Base-by-base conservation (phyloP, 768 basidiomycete genomes). In the Coprinellus aureogranulatus region DNA sequence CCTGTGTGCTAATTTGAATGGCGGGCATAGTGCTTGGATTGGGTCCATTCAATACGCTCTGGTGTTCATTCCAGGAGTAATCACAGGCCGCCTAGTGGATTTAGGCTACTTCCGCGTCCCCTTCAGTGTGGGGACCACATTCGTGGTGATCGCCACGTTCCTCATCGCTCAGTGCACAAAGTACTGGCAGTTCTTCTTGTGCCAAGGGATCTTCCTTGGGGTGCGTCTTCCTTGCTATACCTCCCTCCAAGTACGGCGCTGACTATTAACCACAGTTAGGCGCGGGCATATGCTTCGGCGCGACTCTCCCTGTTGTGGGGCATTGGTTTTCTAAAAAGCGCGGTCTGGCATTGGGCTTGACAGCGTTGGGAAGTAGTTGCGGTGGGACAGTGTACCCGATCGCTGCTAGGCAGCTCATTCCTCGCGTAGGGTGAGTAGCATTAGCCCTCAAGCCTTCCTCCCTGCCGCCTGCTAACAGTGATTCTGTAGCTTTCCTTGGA, bases 11-110 rank as follows among this genome's bases (percentile, higher is more conserved):
- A 11, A 55, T 20, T 27, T 42, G 34, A 14, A 14, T 34, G 34
- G 34, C n/a, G n/a, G 58, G 51, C n/a, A 23, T 59, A 90, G 89
- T 45, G 82, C 89, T 42, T 92, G 89, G 89, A 91, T 92, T 31
- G 89, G 90, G 4, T 91, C 89, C 0, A 72, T 86, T 23, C 59
- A 84, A 79, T 80, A 81, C 65, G 71, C 82, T 27, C 69, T 81
- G 1, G 63, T 77, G 18, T 81, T 83, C 65, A 60, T 82, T 18
- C 80, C 81, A 4, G 81, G 81, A 14, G 68, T 84, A 3, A 25
- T 84, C 31, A 70, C 74, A 0, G 86, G 86, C 4, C 79, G 84
- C 14, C 64, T 87, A 8, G 86, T 87, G 63, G 86, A 88, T 68
- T 61, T 85, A 34, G 87, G 87, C 30, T 75, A 80, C 62, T 78